Percentiles rank a stretch among this genome's conserved stretches.
Conservation (phyloP, 1,284 basidiomycete genomes). For the Cystobasidium sp. region DNA sequence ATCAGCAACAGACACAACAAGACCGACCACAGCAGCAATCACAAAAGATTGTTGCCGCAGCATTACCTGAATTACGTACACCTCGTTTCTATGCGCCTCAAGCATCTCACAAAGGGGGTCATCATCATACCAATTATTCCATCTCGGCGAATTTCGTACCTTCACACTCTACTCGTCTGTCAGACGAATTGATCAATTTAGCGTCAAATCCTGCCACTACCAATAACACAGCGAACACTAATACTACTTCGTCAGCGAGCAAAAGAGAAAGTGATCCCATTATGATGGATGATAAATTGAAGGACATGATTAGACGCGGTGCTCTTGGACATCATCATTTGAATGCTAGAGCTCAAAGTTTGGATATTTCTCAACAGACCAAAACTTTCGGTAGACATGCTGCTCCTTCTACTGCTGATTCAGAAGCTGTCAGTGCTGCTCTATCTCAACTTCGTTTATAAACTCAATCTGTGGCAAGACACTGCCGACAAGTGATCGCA, state of each 20-base stretch:
- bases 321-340: conserved; percentile 43
- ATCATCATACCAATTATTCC: conserved; percentile 9
- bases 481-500: too few relatives aligned
- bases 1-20: background rate
- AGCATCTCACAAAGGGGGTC: background rate
- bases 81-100: conserved; percentile 24
- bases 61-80: conserved; percentile 28
- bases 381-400: conserved; percentile 37
- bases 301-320: conserved; percentile 37
- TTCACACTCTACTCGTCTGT: conserved; percentile 15
- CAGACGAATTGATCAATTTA: conserved; percentile 9
- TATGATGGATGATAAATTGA: conserved; percentile 37
- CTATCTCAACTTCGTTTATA: conserved; percentile 27
- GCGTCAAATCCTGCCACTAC: background rate
- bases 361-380: conserved; percentile 39
- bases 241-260: background rate
- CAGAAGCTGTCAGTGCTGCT: conserved; percentile 33
- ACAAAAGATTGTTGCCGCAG: background rate
- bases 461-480: background rate
- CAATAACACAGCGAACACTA: background rate
- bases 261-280: conserved; percentile 40
- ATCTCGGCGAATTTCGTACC: background rate
- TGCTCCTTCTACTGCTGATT: conserved; percentile 23
- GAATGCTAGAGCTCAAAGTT: conserved; percentile 39
- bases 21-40: too few relatives aligned